Evolutionary conservation across 768 basidiomycete species (phyloP).

Genomic region (Pholiota microspora): DNA sequence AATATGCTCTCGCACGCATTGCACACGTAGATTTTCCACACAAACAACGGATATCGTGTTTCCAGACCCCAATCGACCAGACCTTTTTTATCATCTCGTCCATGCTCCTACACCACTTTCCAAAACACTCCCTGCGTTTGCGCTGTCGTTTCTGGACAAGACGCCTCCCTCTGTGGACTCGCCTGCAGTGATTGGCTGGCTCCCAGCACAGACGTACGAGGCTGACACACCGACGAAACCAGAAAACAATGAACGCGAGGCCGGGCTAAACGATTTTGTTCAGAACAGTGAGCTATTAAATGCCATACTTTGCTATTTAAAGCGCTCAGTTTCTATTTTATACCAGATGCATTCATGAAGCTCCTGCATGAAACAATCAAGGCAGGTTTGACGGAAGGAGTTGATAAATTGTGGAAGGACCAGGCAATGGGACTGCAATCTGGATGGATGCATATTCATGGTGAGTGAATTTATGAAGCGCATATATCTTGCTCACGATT

Average conservation of each 20-base stretch:
- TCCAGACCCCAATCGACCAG: slow-evolving; percentile 59
- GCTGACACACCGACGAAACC: slow-evolving; percentile 15
- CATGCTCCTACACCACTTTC: slow-evolving; percentile 50
- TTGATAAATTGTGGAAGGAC: slow-evolving; percentile 65
- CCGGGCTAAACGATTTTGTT: slow-evolving; percentile 66
- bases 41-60: slow-evolving; percentile 28
- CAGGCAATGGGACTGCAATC: slow-evolving; percentile 62
- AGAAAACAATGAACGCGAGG: slow-evolving; percentile 29
- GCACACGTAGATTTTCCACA: background rate
- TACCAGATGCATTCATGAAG: slow-evolving; percentile 53
- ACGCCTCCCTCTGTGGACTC: slow-evolving; percentile 46
- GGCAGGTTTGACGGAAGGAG: slow-evolving; percentile 48
- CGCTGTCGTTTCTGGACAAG: slow-evolving; percentile 58
- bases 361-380: slow-evolving; percentile 62
- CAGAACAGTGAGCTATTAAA: slow-evolving; percentile 57
- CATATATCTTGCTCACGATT: background rate
- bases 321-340: background rate
- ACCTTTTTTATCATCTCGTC: slow-evolving; percentile 69
- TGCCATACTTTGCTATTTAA: background rate
- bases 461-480: slow-evolving; percentile 23
- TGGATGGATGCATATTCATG: slow-evolving; percentile 90
- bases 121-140: slow-evolving; percentile 47
- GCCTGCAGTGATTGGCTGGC: slow-evolving; percentile 62
- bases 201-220: slow-evolving; percentile 46
- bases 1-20: background rate